Conservation (phyloP, 169 alveolate genomes). For the Eimeria zaria region DNA sequence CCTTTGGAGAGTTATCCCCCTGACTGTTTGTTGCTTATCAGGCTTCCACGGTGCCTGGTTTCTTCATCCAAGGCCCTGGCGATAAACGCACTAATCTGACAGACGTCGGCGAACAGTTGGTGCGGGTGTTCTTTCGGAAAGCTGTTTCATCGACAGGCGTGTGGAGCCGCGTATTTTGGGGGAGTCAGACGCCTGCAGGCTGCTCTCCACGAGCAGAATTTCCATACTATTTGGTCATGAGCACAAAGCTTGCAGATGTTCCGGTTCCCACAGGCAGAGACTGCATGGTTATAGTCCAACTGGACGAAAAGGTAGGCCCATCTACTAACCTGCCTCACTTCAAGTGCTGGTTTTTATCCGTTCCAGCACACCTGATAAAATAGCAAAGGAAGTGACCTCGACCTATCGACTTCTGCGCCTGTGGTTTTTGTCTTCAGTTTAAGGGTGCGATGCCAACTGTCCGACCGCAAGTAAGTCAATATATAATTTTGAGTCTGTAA, state of each 20-base stretch:
- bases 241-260: slow-evolving; percentile 24
- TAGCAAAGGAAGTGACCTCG: background rate
- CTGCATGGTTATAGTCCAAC: slow-evolving; percentile 4
- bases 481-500: background rate
- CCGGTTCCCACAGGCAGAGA: slow-evolving; percentile 40
- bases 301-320: background rate
- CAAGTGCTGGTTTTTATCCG: background rate
- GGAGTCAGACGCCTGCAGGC: slow-evolving; percentile 30
- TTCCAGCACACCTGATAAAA: background rate
- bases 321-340: background rate
- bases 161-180: slow-evolving; percentile 67
- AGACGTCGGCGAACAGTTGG: background rate
- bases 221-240: slow-evolving; percentile 58
- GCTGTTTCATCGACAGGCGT: background rate
- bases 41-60: slow-evolving; percentile 15
- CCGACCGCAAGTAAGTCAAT: slow-evolving; percentile 21
- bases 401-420: background rate
- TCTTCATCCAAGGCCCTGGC: slow-evolving; percentile 17
- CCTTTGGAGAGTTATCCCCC: background rate
- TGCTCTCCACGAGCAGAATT: slow-evolving; percentile 20
- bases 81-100: background rate
- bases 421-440: slow-evolving; percentile 23
- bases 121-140: slow-evolving; percentile 23
- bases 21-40: slow-evolving; percentile 10
- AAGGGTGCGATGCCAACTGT: background rate